Conservation (phyloP, 345 rosid genomes). For the Ailanthus altissimus region DNA sequence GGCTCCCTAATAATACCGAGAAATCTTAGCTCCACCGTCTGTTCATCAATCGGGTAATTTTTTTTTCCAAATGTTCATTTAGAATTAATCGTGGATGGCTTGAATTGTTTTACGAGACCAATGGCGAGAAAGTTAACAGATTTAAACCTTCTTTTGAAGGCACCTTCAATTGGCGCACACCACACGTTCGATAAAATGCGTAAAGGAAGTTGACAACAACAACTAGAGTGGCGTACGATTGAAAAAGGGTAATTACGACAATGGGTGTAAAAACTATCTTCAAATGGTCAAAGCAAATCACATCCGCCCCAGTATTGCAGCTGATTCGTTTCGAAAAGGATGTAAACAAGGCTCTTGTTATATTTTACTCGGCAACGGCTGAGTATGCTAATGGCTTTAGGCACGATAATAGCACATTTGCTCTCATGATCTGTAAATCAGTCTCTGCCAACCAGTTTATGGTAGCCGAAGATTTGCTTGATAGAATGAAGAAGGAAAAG, state of each 20-base stretch:
- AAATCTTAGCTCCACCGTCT: no score
- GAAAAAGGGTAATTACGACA: conserved; percentile 12
- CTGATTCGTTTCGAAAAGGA: conserved; percentile 65
- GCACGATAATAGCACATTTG: conserved; percentile 58
- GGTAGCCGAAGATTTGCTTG: conserved; percentile 67
- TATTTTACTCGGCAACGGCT: conserved; percentile 75
- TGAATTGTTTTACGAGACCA: no score
- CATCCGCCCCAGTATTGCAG: conserved; percentile 58
- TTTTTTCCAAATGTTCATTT: no score
- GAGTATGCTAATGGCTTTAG: conserved; percentile 67
- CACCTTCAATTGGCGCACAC: background rate
- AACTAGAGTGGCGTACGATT: background rate
- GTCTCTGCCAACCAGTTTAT: conserved; percentile 66
- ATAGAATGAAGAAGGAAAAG: conserved; percentile 67
- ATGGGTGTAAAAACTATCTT: conserved; percentile 46
- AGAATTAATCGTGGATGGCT: no score
- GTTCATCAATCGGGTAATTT: no score
- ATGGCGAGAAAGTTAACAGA: no score
- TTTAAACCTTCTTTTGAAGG: no score
- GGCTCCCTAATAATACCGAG: no score
- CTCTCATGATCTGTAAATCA: conserved; percentile 61
- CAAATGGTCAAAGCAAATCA: conserved; percentile 64
- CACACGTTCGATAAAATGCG: conserved; percentile 14
- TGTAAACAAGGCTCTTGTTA: conserved; percentile 48
- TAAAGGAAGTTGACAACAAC: background rate